Base-by-base conservation (phyloP, 495 filamentous ascomycete species). In the Annulohypoxylon nitens region DNA sequence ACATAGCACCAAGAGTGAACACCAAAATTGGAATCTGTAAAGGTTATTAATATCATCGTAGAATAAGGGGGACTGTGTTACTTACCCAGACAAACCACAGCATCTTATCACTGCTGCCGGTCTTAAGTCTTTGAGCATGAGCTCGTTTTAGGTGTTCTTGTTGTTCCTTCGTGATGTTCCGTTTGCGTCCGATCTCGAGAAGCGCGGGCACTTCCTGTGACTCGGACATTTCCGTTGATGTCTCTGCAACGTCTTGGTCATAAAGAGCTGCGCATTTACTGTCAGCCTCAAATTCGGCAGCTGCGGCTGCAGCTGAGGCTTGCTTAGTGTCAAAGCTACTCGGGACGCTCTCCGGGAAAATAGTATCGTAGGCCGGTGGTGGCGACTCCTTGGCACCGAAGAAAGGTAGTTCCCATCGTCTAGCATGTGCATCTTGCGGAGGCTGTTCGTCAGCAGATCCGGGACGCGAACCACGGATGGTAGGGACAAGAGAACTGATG, bases 61-160 rank as follows among this genome's bases (percentile, higher is more conserved):
- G 0, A 39, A 36, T 16, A 61, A 16, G 34, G 18, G 18, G 14
- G 1, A 18, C 8, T 9, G 10, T 16, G 39, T 55, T 64, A 77
- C 81, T 76, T 88, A 94, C 93, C 93, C 93, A 97, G 77, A 97
- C 85, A 78, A 94, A 92, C 81, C 92, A 95, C 47, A 97, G 84
- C 78, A 93, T 94, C 73, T 90, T 86, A 78, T 97, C 93, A 69
- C 87, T 90, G 47, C 87, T 88, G 43, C 94, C 82, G 68, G 86
- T 87, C 85, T 94, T 94, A 78, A 94, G 88, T 74, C 91, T 92
- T 68, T 87, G 85, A 36, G 90, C 90, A 78, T 94, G 92, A 54
- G 90, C 91, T 53, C 89, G 85, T 57, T 90, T 81, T 37, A 94
- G 84, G 70, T 91, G 88, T 70, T 91, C 90, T 78, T 92, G 91